Evolutionary conservation across 2,329 filamentous ascomycete species (phyloP).

Genomic region (Cercospora sp.): DNA sequence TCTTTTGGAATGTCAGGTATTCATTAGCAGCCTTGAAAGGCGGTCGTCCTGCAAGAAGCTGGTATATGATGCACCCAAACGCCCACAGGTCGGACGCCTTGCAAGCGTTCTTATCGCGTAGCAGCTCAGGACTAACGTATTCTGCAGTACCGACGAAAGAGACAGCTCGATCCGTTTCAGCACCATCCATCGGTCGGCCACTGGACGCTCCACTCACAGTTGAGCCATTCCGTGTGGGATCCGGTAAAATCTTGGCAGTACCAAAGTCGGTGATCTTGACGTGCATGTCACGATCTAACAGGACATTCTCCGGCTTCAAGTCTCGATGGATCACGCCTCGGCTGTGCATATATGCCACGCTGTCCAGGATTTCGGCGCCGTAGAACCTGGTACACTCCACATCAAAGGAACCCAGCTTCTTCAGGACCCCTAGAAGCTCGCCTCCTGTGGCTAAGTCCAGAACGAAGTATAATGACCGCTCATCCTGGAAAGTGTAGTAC

Average conservation of each 20-base stretch:
- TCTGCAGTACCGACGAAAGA: conserved; percentile 98
- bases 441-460: conserved; percentile 90
- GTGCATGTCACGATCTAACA: conserved; percentile 93
- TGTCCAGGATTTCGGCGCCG: conserved; percentile 90
- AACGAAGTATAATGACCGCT: conserved; percentile 93
- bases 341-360: conserved; percentile 97
- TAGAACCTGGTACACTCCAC: conserved; percentile 94
- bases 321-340: conserved; percentile 95
- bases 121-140: conserved; percentile 95
- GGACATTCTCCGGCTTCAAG: conserved; percentile 93
- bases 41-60: conserved; percentile 89
- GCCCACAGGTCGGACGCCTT: conserved; percentile 98
- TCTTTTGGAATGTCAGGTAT: conserved; percentile 97
- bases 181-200: conserved; percentile 56
- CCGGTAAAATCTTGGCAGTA: conserved; percentile 83
- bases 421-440: conserved; percentile 87
- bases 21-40: conserved; percentile 96
- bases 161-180: conserved; percentile 73
- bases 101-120: conserved; percentile 94
- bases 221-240: conserved; percentile 48
- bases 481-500: conserved; percentile 98
- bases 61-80: conserved; percentile 97
- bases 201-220: conserved; percentile 34
- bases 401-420: conserved; percentile 92
- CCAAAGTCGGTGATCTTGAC: conserved; percentile 99